Conservation (phyloP, 2,329 filamentous ascomycete genomes). For the Pseudomassariella vexata region DNA sequence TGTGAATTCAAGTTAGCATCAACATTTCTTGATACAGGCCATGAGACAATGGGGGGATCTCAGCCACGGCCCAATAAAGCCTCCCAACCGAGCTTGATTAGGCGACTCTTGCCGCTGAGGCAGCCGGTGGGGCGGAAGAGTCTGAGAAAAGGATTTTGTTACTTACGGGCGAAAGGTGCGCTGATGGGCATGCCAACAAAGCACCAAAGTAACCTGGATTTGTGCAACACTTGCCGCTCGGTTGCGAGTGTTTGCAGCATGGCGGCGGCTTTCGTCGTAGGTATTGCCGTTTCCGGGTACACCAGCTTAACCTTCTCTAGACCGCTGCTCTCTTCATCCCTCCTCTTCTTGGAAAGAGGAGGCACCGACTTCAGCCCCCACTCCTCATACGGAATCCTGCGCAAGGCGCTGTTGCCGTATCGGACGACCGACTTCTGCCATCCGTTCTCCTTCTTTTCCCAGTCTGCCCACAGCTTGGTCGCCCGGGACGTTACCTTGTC, state of each 20-base stretch:
- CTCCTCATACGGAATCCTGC: slow-evolving; percentile 91
- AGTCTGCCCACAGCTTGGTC: slow-evolving; percentile 72
- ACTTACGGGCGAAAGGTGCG: slow-evolving; percentile 71
- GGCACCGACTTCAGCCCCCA: slow-evolving; percentile 96
- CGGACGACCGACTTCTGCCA: slow-evolving; percentile 86
- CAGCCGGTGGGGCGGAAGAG: no score
- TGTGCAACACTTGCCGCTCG: slow-evolving; percentile 75
- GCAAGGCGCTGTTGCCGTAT: slow-evolving; percentile 81
- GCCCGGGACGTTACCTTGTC: slow-evolving; percentile 70
- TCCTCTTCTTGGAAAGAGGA: slow-evolving; percentile 63
- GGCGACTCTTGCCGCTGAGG: no score
- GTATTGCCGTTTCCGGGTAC: slow-evolving; percentile 68
- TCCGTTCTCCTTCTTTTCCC: slow-evolving; percentile 77
- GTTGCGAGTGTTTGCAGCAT: slow-evolving; percentile 69
- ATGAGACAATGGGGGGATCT: no score
- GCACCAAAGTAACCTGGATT: slow-evolving; percentile 72
- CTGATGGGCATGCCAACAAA: slow-evolving; percentile 77
- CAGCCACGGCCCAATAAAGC: no score
- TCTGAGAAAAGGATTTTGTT: no score
- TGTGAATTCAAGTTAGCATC: no score
- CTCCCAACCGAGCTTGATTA: no score
- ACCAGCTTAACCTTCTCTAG: slow-evolving; percentile 65
- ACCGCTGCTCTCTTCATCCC: slow-evolving; percentile 56
- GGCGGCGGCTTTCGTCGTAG: slow-evolving; percentile 53
- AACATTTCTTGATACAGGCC: no score